Conservation (phyloP, 345 rosid species). For the Hibiscus tridactylites region DNA sequence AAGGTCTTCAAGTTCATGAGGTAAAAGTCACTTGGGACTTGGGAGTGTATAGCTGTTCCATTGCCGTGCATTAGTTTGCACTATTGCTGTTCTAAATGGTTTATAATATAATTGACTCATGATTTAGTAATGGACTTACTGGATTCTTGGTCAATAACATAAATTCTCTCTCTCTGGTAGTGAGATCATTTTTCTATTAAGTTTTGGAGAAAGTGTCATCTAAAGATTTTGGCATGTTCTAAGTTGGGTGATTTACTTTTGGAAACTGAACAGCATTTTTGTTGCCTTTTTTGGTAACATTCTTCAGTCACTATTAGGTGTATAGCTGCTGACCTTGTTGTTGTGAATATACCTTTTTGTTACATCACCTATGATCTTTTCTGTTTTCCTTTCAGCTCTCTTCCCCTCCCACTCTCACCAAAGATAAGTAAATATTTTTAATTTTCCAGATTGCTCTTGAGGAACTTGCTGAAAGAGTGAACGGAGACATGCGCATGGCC, state of each 20-base stretch:
- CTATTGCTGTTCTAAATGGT: background rate
- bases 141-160: background rate
- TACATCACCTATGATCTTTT: background rate
- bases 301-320: background rate
- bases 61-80: background rate
- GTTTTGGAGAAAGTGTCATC: background rate
- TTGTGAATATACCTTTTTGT: background rate
- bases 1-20: conserved; percentile 79
- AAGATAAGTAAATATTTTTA: background rate
- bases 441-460: conserved; percentile 70
- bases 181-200: background rate
- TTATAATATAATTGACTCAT: background rate
- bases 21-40: conserved; percentile 19
- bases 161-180: too few relatives aligned
- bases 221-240: background rate
- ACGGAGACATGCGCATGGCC: conserved; percentile 98
- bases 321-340: background rate
- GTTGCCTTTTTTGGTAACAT: background rate
- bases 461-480: conserved; percentile 90
- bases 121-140: background rate
- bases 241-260: background rate
- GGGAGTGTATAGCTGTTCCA: background rate
- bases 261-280: background rate
- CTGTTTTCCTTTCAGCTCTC: background rate
- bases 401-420: background rate